Evolutionary conservation across 2,329 filamentous ascomycete species (phyloP).

Genomic region (Sporothrix humicola): DNA sequence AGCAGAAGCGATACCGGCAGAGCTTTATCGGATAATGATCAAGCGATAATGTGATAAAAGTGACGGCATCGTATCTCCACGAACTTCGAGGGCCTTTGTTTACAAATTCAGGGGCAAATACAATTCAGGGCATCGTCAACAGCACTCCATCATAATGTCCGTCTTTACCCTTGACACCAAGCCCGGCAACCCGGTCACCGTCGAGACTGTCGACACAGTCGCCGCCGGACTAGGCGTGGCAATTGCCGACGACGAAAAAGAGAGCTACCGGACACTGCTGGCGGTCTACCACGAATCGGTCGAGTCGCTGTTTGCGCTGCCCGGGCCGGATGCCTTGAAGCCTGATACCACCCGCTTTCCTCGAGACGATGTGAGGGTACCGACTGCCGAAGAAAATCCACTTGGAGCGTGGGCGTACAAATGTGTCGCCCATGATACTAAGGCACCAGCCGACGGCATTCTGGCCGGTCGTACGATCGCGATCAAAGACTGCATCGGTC

Average conservation of each 20-base stretch:
- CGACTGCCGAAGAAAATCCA: neutral
- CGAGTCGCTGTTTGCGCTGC: constrained; percentile 10
- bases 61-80: neutral
- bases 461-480: neutral
- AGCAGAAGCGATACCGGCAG: neutral
- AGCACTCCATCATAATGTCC: neutral
- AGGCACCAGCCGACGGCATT: neutral
- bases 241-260: constrained; percentile 16
- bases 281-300: constrained; percentile 23
- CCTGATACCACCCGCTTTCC: neutral
- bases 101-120: no score
- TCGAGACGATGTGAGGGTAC: neutral
- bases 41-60: neutral
- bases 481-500: constrained; percentile 15
- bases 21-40: neutral
- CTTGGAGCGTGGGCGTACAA: neutral
- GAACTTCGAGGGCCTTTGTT: no score
- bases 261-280: constrained; percentile 16
- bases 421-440: neutral
- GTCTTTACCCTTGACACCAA: constrained; percentile 17
- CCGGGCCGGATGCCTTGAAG: neutral
- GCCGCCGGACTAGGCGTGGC: neutral
- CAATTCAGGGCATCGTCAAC: no score
- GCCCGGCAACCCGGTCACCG: constrained; percentile 13
- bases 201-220: neutral